Conservation (phyloP, 1,284 basidiomycete species). For the Cryptococcus sp. region DNA sequence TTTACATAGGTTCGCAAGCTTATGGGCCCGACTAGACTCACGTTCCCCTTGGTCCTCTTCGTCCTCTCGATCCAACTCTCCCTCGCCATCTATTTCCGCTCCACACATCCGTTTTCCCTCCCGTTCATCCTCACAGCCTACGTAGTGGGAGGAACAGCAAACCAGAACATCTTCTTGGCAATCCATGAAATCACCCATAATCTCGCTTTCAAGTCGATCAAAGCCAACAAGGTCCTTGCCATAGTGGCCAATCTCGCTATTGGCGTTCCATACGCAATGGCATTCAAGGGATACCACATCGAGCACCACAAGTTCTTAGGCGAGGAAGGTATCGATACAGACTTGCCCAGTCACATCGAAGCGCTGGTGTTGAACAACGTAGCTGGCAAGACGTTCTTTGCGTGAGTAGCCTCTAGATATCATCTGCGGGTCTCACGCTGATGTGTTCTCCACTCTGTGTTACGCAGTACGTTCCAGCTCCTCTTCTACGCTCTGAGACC, state of each 20-base stretch:
- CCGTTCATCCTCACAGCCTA: constrained; percentile 79
- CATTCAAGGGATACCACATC: constrained; percentile 97
- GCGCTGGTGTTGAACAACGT: constrained; percentile 89
- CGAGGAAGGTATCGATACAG: constrained; percentile 92
- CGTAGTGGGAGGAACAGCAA: constrained; percentile 86
- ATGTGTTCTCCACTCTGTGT: constrained; percentile 4
- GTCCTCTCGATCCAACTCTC: constrained; percentile 78
- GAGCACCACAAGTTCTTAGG: constrained; percentile 93
- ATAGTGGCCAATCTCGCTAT: constrained; percentile 91
- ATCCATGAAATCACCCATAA: constrained; percentile 99
- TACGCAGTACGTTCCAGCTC: constrained; percentile 87
- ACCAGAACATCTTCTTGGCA: constrained; percentile 95
- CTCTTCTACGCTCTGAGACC: constrained; percentile 97
- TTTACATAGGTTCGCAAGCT: constrained; percentile 74
- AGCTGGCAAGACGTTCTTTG: constrained; percentile 95
- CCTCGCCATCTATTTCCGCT: constrained; percentile 66
- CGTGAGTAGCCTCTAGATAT: constrained; percentile 59
- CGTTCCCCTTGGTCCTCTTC: constrained; percentile 78
- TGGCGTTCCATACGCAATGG: constrained; percentile 90
- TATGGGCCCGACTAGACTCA: constrained; percentile 91
- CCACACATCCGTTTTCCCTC: constrained; percentile 68
- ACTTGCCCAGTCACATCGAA: constrained; percentile 85
- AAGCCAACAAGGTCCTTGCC: constrained; percentile 82
- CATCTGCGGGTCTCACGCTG: too few species aligned
- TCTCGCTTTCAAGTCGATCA: constrained; percentile 82